Evolutionary conservation across 2,329 filamentous ascomycete genomes (phyloP).

Genomic region (Dactylellina haptotyla): DNA sequence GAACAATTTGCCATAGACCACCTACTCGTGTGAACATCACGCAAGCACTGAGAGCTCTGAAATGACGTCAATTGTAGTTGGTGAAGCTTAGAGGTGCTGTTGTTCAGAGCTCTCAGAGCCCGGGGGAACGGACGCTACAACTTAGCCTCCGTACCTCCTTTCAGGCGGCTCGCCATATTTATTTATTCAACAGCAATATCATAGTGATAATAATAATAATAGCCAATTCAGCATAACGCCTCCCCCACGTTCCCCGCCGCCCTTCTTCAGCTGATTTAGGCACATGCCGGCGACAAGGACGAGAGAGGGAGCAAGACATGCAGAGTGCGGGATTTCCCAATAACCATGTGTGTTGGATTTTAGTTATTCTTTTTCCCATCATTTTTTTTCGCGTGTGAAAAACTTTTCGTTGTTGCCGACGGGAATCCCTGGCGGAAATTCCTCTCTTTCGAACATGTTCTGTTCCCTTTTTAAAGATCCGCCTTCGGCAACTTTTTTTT

Average conservation of each 20-base stretch:
- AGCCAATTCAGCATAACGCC: neutral
- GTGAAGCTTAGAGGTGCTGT: neutral
- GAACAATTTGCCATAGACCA: too few relatives aligned
- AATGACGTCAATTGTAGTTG: neutral
- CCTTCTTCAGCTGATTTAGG: neutral
- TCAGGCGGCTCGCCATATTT: neutral
- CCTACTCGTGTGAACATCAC: too few relatives aligned
- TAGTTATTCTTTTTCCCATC: too few relatives aligned
- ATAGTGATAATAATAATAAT: neutral
- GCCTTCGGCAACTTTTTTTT: neutral
- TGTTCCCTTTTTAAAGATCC: neutral
- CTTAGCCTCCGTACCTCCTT: slow-evolving; percentile 5
- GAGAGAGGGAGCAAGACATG: neutral
- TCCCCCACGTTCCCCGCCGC: neutral
- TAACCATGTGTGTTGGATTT: slow-evolving; percentile 5
- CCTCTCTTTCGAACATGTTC: slow-evolving; percentile 4
- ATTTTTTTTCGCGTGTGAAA: slow-evolving; percentile 20
- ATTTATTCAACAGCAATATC: too few relatives aligned
- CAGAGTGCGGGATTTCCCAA: slow-evolving; percentile 12
- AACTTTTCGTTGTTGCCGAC: slow-evolving; percentile 18
- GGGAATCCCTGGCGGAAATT: neutral
- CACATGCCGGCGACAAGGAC: slow-evolving; percentile 20
- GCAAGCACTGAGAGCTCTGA: too few relatives aligned
- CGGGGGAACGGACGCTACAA: slow-evolving; percentile 13
- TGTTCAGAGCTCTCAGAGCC: neutral